Conservation (phyloP, 805 yeast species). For the Candida sakaeoensis region DNA sequence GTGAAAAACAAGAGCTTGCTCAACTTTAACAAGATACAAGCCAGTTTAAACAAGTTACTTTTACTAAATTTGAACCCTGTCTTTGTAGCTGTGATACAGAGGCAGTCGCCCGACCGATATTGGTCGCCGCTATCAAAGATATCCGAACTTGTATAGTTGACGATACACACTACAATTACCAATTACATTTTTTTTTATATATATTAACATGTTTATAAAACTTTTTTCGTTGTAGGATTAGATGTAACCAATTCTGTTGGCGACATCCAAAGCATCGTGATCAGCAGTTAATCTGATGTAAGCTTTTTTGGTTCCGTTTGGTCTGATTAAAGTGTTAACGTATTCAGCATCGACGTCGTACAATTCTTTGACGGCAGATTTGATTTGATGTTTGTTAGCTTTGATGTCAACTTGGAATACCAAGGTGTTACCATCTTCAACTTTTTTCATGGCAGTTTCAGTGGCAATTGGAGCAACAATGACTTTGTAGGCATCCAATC, state of each 20-base stretch:
- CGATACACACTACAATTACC: not conserved
- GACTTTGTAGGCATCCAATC: slow-evolving; percentile 94
- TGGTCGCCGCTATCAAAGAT: not conserved
- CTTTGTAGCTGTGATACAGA: not conserved
- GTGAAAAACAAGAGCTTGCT: slow-evolving; percentile 5
- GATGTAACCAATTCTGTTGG: slow-evolving; percentile 99
- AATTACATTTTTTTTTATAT: slow-evolving; percentile 1
- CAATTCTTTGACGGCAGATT: slow-evolving; percentile 96
- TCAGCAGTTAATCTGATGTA: slow-evolving; percentile 98
- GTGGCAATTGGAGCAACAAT: slow-evolving; percentile 93
- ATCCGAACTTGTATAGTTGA: not conserved
- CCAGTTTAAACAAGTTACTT: slow-evolving; percentile 7
- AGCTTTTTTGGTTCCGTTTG: slow-evolving; percentile 99
- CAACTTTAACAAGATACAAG: slow-evolving; percentile 9
- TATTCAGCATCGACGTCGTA: slow-evolving; percentile 92
- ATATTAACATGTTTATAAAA: slow-evolving; percentile 1
- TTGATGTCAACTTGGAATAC: slow-evolving; percentile 97
- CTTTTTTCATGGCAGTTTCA: slow-evolving; percentile 99
- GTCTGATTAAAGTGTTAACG: slow-evolving; percentile 96
- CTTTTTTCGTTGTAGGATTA: no score
- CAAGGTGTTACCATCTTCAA: slow-evolving; percentile 98
- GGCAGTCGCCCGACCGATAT: not conserved
- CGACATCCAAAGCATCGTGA: slow-evolving; percentile 98
- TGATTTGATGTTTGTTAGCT: slow-evolving; percentile 98
- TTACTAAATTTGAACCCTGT: slow-evolving; percentile 2